Evolutionary conservation across 1,284 basidiomycete genomes (phyloP).

Genomic region (Amylostereum areolatum): DNA sequence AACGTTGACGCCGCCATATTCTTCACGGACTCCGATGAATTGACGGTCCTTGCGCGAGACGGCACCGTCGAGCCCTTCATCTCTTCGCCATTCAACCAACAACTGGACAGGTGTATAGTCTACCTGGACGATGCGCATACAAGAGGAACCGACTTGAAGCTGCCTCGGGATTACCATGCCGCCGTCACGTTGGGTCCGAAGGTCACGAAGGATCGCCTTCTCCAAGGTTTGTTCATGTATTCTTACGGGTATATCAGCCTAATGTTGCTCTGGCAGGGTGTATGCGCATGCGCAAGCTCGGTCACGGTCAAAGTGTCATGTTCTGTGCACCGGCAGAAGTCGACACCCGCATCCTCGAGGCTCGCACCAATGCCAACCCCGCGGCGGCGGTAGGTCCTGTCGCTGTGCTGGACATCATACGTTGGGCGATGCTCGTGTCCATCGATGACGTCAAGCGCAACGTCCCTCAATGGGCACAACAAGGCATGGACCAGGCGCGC

Average conservation of each 20-base stretch:
- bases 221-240: constrained; percentile 35
- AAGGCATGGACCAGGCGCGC: constrained; percentile 36
- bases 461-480: constrained; percentile 39
- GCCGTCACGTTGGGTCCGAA: constrained; percentile 49
- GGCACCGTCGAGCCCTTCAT: constrained; percentile 31
- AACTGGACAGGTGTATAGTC: constrained; percentile 38
- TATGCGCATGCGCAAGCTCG: constrained; percentile 47
- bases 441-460: constrained; percentile 35
- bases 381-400: constrained; percentile 7
- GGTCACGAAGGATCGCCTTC: constrained; percentile 47
- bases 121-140: constrained; percentile 59
- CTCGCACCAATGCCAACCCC: constrained; percentile 9
- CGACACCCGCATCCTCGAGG: constrained; percentile 31
- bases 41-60: constrained; percentile 36
- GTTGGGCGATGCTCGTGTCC: constrained; percentile 41
- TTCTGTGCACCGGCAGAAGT: constrained; percentile 46
- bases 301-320: constrained; percentile 40
- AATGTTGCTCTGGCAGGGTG: constrained; percentile 25
- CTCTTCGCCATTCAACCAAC: constrained; percentile 36
- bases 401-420: constrained; percentile 29
- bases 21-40: constrained; percentile 40
- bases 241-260: too few species aligned
- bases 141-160: constrained; percentile 48
- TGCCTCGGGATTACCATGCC: constrained; percentile 39
- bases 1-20: constrained; percentile 36